These are phyloP conservation scores for Kalmusia sp. DNA, from an alignment of 2,329 filamentous ascomycete genomes.

Conservation along the genomic window DNA sequence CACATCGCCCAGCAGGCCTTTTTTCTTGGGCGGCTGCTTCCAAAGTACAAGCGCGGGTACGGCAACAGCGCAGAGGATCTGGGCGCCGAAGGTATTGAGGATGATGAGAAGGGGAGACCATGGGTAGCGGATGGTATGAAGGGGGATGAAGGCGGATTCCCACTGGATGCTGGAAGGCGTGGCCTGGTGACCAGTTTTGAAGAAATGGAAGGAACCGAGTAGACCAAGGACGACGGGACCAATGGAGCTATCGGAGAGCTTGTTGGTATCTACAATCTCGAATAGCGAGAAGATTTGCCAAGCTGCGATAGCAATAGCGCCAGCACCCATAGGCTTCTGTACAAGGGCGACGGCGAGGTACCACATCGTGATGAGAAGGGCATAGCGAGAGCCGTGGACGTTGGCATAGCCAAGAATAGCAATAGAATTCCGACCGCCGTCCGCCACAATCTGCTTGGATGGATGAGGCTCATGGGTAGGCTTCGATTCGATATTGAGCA, in stretches of 20 bases:
- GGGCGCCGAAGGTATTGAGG: slow-evolving; percentile 88
- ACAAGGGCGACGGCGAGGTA: slow-evolving; percentile 78
- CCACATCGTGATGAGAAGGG: slow-evolving; percentile 82
- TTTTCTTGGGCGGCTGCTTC: slow-evolving; percentile 82
- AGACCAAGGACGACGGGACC: slow-evolving; percentile 84
- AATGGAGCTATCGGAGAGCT: slow-evolving; percentile 71
- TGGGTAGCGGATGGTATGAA: slow-evolving; percentile 83
- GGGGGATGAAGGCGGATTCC: slow-evolving; percentile 92
- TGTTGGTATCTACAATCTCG: slow-evolving; percentile 69
- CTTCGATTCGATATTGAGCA: slow-evolving; percentile 72
- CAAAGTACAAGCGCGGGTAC: slow-evolving; percentile 85
- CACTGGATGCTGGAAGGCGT: slow-evolving; percentile 88
- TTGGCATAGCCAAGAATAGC: slow-evolving; percentile 92
- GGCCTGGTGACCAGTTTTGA: slow-evolving; percentile 97
- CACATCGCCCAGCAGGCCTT: slow-evolving; percentile 69
- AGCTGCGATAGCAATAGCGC: slow-evolving; percentile 79
- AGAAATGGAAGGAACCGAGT: slow-evolving; percentile 93
- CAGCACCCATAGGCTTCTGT: slow-evolving; percentile 93
- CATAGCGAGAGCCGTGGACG: slow-evolving; percentile 88
- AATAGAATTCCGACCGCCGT: slow-evolving; percentile 55
- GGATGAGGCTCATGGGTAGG: slow-evolving; percentile 23
- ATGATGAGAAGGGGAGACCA: slow-evolving; percentile 84
- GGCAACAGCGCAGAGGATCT: slow-evolving; percentile 80
- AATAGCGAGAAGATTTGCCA: slow-evolving; percentile 86
- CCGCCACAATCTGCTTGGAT: slow-evolving; percentile 45